Base-by-base conservation (phyloP, 352 stramenopile genomes). In the Globisporangium apiculatum region DNA sequence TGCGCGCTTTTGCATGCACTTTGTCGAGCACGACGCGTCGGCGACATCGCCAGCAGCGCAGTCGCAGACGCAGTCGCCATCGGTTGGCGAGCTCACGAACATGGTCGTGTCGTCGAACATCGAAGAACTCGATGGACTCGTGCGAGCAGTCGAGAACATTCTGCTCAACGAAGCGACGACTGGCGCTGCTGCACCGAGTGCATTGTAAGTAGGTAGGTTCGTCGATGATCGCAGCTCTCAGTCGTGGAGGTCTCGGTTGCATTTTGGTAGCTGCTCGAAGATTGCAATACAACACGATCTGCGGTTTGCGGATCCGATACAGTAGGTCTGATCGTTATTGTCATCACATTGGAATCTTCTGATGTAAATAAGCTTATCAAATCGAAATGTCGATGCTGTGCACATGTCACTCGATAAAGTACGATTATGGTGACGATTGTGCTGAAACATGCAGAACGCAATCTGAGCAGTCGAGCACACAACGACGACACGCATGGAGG, bases 111-210 rank as follows among this genome's bases (percentile, higher is more conserved):
- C 51, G 31, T 48, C 14, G 24, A 62, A 41, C 40, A 48, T 55
- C 41, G 49, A 52, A 15, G 57, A 57, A 24, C 17, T 57, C 37
- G 24, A 2, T 10, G 49, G 35, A 7, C 10, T 61, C 11, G 38
- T 46, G 38, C 40, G 49, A 17, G 41, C 55, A 7, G 41, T 54
- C n/a, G 55, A 61, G 38, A 61, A 15, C 41, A 18, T 61, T 9
- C 42, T 61, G 18, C 40, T 61, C 40, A 40, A 55, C 18, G 55
- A 55, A 55, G 47, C 11, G 5, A 53, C 24, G 7, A 24, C 18
- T 24, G 18, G 18, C 18, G 31, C 7, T 10, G 38, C 48, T 40
- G 11, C 43, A 5, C 48, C 31, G 14, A 40, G 48, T 18, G 18
- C 48, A 48, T 48, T 48, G 43, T 17, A 48, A 24, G 18, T 24